Conservation (phyloP, 192 early-diverging fungal genomes). For the Mortierella alpina region DNA sequence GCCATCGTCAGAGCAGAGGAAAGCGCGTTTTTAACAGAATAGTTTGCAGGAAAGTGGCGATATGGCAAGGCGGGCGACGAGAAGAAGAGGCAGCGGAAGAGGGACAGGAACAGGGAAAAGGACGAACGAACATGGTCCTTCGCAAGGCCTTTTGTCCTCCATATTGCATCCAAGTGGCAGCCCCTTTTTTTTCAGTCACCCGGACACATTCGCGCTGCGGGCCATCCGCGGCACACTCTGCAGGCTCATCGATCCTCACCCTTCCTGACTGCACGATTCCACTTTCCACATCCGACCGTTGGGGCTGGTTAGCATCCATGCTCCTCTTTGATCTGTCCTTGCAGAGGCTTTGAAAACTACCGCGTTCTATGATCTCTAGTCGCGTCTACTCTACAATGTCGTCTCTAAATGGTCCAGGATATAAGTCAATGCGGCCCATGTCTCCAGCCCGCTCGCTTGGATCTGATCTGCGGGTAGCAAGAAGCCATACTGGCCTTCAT, state of each 20-base stretch:
- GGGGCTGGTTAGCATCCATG: not conserved
- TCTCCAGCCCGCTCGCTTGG: constrained; percentile 15
- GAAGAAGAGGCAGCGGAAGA: no score
- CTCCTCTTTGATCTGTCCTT: not conserved
- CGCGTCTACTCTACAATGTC: not conserved
- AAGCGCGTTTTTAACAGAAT: not conserved
- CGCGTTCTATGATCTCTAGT: not conserved
- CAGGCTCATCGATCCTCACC: not conserved
- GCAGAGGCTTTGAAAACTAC: no score
- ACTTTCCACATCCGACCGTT: not conserved
- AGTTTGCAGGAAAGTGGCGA: not conserved
- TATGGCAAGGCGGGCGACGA: not conserved
- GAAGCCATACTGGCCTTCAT: constrained; percentile 16
- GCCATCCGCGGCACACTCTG: no score
- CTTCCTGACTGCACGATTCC: not conserved
- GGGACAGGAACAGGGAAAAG: no score
- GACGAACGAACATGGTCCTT: no score
- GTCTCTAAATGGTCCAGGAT: constrained; percentile 16
- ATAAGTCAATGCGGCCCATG: constrained; percentile 23
- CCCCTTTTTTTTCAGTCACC: not conserved
- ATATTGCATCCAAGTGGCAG: no score
- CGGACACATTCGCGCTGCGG: not conserved
- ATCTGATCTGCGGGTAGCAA: constrained; percentile 23
- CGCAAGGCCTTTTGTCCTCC: no score
- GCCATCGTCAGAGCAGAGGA: not conserved